Base-by-base conservation (phyloP, 2,329 filamentous ascomycete genomes). In the Aphanocladium album region DNA sequence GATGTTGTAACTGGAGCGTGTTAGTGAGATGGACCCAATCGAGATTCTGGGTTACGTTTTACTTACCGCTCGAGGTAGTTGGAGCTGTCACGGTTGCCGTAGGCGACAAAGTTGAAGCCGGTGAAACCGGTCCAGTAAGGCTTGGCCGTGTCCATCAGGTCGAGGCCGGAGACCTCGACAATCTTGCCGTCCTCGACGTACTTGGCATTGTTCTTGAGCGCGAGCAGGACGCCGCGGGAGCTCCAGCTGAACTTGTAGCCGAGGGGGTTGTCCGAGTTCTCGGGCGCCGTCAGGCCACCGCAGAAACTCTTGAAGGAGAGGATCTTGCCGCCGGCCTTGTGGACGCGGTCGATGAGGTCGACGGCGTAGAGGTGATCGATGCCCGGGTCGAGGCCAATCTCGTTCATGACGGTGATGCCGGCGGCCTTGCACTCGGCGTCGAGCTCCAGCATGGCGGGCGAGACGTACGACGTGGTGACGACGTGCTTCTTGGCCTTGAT, bases 401-500 rank as follows among this genome's bases (percentile, higher is more conserved):
- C 93, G 78, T 98, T 97, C 89, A 97, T 93, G 72, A 97, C 93
- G 12, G 91, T 96, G 73, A 97, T 97, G 63, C 92, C 93, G 19
- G 93, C 93, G 64, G 89, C 89, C 83, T 96, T 96, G 74, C 84
- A 86, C 68, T 89, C 80, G 69, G 87, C 80, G 70, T 97, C 89
- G 55, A 98, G 86, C 80, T 93, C 93, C 78, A 88, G 77, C 92
- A 97, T 97, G 66, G 91, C 90, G 3, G 91, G 91, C 5, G 90
- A 96, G 67, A 96, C 90, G 73, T 98, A 98, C 66, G 87, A 91
- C 33, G 93, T 97, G 62, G 93, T 97, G 71, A 98, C 93, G 63
- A 98, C 92, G 80, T 98, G 80, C 84, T 93, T 96, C 89, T 96
- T 97, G 70, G 88, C 84, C 70, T 88, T 85, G 78, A 98, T 97